Evolutionary conservation across 495 filamentous ascomycete genomes (phyloP).

Genomic region (Amorphotheca resinae): DNA sequence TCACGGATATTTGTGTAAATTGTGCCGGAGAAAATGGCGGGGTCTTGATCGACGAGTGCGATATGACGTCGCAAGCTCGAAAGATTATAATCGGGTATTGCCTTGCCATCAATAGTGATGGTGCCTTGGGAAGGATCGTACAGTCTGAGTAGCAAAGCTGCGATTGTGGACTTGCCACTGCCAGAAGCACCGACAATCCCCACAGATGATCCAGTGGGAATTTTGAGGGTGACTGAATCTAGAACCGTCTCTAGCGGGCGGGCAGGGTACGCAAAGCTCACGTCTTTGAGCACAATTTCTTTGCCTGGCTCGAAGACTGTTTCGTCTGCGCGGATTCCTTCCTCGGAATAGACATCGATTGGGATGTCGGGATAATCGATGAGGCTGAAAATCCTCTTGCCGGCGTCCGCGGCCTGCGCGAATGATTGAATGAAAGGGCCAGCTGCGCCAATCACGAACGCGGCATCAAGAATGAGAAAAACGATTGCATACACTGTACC

Average conservation of each 20-base stretch:
- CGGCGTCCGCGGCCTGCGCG: slow-evolving; percentile 37
- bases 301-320: slow-evolving; percentile 23
- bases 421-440: slow-evolving; percentile 52
- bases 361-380: slow-evolving; percentile 30
- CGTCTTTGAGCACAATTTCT: slow-evolving; percentile 10
- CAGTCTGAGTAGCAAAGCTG: slow-evolving; percentile 29
- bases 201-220: slow-evolving; percentile 24
- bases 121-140: slow-evolving; percentile 34
- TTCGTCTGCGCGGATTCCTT: slow-evolving; percentile 31
- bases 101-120: slow-evolving; percentile 39
- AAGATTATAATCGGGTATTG: slow-evolving; percentile 25
- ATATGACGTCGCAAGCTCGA: slow-evolving; percentile 8
- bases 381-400: slow-evolving; percentile 35
- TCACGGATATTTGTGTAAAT: slow-evolving; percentile 44
- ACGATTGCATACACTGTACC: slow-evolving; percentile 54
- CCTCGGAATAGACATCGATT: slow-evolving; percentile 25
- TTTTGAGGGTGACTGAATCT: slow-evolving; percentile 22
- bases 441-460: slow-evolving; percentile 47
- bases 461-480: slow-evolving; percentile 52
- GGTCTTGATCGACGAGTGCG: slow-evolving; percentile 17
- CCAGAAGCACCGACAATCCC: slow-evolving; percentile 36
- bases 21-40: slow-evolving; percentile 12
- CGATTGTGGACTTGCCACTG: slow-evolving; percentile 37
- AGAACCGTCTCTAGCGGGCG: slow-evolving; percentile 42
- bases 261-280: slow-evolving; percentile 29